Evolutionary conservation across 768 basidiomycete species (phyloP).

Genomic region (Candolleomyces efflorescens): DNA sequence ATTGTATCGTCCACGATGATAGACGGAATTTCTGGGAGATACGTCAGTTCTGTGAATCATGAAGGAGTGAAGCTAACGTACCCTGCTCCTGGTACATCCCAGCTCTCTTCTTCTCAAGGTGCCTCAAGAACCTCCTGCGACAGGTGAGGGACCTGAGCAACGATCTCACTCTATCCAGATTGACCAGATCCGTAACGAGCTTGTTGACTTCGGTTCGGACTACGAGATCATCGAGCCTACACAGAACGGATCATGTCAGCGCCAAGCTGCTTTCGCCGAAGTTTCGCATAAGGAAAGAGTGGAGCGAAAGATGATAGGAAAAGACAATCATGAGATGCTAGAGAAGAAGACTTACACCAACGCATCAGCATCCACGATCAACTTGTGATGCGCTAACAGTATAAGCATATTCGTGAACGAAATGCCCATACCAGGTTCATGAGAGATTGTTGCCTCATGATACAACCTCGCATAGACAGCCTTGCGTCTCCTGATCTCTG

Average conservation of each 20-base stretch:
- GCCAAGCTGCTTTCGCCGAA: too few relatives aligned
- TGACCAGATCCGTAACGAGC: conserved; percentile 78
- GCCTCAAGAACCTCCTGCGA: conserved; percentile 61
- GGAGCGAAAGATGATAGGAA: too few relatives aligned
- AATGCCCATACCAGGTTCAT: conserved; percentile 72
- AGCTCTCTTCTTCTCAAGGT: conserved; percentile 38
- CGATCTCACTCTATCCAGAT: conserved; percentile 80
- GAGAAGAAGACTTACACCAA: conserved; percentile 60
- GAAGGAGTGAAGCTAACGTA: conserved; percentile 14
- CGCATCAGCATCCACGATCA: conserved; percentile 87
- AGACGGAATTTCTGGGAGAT: conserved; percentile 55
- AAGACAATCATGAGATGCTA: too few relatives aligned
- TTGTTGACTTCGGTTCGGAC: conserved; percentile 71
- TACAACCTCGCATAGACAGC: conserved; percentile 72
- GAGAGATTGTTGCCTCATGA: conserved; percentile 79
- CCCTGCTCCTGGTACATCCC: conserved; percentile 36
- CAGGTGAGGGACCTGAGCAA: conserved; percentile 71
- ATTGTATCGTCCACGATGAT: conserved; percentile 56
- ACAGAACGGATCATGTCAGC: not conserved
- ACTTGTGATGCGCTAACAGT: conserved; percentile 84
- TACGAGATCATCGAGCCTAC: conserved; percentile 79
- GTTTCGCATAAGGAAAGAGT: too few relatives aligned
- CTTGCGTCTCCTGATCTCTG: conserved; percentile 59
- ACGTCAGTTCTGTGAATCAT: not conserved
- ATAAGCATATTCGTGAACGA: conserved; percentile 89